Base-by-base conservation (phyloP, 345 rosid genomes). In the Brassica juncea region DNA sequence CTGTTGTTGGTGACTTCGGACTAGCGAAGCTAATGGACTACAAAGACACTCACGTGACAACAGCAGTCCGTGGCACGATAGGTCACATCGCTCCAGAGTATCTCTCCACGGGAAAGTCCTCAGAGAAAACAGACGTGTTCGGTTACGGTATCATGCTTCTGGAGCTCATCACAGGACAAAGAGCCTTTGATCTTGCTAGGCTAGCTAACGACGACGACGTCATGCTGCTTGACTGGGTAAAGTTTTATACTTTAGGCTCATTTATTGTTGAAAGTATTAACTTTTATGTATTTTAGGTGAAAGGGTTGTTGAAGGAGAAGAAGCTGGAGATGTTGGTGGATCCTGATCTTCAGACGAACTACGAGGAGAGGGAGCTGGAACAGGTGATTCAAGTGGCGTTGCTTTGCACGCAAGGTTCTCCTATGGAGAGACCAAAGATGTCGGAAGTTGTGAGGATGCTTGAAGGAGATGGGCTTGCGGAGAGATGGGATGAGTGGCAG, bases 31-130 rank as follows among this genome's bases (percentile, higher is more conserved):
- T 94, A 65, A 94, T 94, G 99, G 99, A 94, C 86, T 94, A 94
- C 84, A 94, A 94, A 86, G 99, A 94, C 65, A 94, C 99, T 21
- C 97, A 94, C 80, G 99, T 94, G 23, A 94, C 99, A 19, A 94
- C 98, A 75, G 98, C 99, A 0, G 98, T 94, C 69, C 96, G 98
- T 35, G 99, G 99, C 62, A 94, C 98, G 10, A 92, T 94, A 19
- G 99, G 99, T 30, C 99, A 94, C 68, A 94, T 94, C 9, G 99
- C 99, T 81, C 99, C 97, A 0, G 99, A 94, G 55, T 94, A 94
- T 80, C 95, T 94, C 64, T 92, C 99, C 1, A 92, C 98, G 0
- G 99, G 99, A 14, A 94, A 92, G 77, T 94, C 99, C 5, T 94
- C 99, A 0, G 99, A 94, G 88, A 94, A 94, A 82, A 94, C 99